Conservation (phyloP, 495 filamentous ascomycete species). For the Geoglossum glabrum region DNA sequence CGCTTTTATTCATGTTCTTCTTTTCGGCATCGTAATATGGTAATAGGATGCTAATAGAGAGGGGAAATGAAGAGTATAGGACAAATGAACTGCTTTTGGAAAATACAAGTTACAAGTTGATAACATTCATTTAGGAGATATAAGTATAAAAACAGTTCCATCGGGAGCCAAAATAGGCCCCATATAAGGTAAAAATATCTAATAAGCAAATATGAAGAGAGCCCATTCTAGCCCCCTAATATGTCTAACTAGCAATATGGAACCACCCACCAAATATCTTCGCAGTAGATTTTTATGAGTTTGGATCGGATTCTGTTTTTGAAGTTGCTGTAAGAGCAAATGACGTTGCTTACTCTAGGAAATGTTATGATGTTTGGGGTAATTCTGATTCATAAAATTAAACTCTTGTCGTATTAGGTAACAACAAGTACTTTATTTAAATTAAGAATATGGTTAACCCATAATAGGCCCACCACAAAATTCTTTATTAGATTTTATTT, state of each 20-base stretch:
- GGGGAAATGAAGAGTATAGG: too few species aligned
- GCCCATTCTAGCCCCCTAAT: too few species aligned
- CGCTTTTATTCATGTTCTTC: too few species aligned
- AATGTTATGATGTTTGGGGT: slow-evolving; percentile 41
- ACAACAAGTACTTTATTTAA: too few species aligned
- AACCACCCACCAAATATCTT: slow-evolving; percentile 62
- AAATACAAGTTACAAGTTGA: background rate
- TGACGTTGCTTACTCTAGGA: slow-evolving; percentile 56
- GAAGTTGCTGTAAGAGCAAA: slow-evolving; percentile 74
- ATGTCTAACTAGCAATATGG: slow-evolving; percentile 24
- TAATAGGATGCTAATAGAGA: too few species aligned
- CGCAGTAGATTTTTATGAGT: slow-evolving; percentile 77
- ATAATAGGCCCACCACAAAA: too few species aligned
- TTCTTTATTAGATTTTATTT: too few species aligned
- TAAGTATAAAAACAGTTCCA: background rate
- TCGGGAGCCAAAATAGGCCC: background rate
- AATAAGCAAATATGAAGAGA: background rate
- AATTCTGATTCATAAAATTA: too few species aligned
- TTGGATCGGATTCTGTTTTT: slow-evolving; percentile 67
- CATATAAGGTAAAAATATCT: background rate
- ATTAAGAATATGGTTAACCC: too few species aligned
- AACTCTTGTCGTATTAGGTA: too few species aligned
- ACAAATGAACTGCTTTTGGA: background rate
- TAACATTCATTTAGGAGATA: background rate
- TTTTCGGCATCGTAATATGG: too few species aligned